These are phyloP conservation scores for Podosphaera fusca DNA, from an alignment of 2,329 filamentous ascomycete species.

Conservation along the genomic window DNA sequence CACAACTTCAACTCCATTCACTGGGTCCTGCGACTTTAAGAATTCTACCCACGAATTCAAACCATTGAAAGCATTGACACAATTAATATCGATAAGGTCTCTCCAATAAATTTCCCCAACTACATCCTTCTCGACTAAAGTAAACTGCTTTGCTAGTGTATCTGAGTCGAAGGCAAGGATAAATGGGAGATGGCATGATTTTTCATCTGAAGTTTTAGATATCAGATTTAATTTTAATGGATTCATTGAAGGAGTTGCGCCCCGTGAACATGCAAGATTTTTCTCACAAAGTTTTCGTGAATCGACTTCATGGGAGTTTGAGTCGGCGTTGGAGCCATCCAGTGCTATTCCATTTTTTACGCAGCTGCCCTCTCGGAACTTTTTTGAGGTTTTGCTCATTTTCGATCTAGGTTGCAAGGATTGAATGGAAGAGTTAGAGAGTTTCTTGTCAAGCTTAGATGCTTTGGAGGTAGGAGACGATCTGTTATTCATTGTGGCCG, in stretches of 20 bases:
- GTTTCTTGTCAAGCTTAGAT: too few relatives aligned
- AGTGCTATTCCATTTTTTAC: background rate
- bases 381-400: too few relatives aligned
- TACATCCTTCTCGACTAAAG: constrained; percentile 66
- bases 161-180: constrained; percentile 63
- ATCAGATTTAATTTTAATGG: constrained; percentile 10
- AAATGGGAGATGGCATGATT: constrained; percentile 43
- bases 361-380: background rate
- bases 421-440: too few relatives aligned
- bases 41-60: constrained; percentile 66
- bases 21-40: constrained; percentile 43
- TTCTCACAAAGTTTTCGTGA: background rate
- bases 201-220: constrained; percentile 13
- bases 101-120: constrained; percentile 76
- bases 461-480: too few relatives aligned
- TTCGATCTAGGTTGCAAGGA: too few relatives aligned
- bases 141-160: constrained; percentile 60
- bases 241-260: constrained; percentile 7
- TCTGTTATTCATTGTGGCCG: too few relatives aligned
- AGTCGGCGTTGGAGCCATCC: background rate
- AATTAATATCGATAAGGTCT: constrained; percentile 61
- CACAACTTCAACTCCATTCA: constrained; percentile 57
- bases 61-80: constrained; percentile 47
- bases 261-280: constrained; percentile 2
- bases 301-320: background rate